A percentile compares a stretch with the other conserved stretches of the same genome.
phyloP scores from a whole-genome alignment of 1,284 basidiomycete genomes.

The Athelia psychrophila region DNA sequence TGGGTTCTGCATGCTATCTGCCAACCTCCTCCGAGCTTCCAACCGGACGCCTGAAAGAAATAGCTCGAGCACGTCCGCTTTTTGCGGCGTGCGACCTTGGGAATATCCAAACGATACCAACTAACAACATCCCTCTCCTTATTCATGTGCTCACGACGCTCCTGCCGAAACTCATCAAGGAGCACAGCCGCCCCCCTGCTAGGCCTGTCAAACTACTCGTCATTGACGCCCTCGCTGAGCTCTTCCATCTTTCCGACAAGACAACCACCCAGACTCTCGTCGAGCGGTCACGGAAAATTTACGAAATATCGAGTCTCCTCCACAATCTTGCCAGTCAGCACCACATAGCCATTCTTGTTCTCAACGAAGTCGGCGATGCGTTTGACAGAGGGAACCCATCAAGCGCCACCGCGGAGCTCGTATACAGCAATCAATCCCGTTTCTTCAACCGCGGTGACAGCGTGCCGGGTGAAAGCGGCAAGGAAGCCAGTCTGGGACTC shows the following conservation, averaged over 20 bases:
- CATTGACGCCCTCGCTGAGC: slow-evolving; percentile 80
- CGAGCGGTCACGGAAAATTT: slow-evolving; percentile 67
- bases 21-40: slow-evolving; percentile 73
- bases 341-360: slow-evolving; percentile 71
- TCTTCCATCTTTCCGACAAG: slow-evolving; percentile 64
- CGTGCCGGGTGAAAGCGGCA: slow-evolving; percentile 52
- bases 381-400: slow-evolving; percentile 39
- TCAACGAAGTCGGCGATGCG: slow-evolving; percentile 86
- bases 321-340: slow-evolving; percentile 65
- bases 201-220: slow-evolving; percentile 70
- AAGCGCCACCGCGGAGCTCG: slow-evolving; percentile 26
- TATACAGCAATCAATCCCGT: slow-evolving; percentile 73
- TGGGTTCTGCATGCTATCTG: slow-evolving; percentile 69
- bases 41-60: slow-evolving; percentile 62
- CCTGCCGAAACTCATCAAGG: slow-evolving; percentile 57
- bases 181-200: slow-evolving; percentile 22
- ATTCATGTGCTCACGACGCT: slow-evolving; percentile 62
- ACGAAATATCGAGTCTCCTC: slow-evolving; percentile 63
- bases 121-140: slow-evolving; percentile 60
- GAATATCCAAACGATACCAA: slow-evolving; percentile 65
- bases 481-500: slow-evolving; percentile 83
- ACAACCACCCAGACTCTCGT: slow-evolving; percentile 57
- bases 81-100: slow-evolving; percentile 54
- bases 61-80: slow-evolving; percentile 46
- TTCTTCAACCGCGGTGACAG: slow-evolving; percentile 72